phyloP scores from a whole-genome alignment of 371 early-diverging fungal species.

The Mortierella sp. region DNA sequence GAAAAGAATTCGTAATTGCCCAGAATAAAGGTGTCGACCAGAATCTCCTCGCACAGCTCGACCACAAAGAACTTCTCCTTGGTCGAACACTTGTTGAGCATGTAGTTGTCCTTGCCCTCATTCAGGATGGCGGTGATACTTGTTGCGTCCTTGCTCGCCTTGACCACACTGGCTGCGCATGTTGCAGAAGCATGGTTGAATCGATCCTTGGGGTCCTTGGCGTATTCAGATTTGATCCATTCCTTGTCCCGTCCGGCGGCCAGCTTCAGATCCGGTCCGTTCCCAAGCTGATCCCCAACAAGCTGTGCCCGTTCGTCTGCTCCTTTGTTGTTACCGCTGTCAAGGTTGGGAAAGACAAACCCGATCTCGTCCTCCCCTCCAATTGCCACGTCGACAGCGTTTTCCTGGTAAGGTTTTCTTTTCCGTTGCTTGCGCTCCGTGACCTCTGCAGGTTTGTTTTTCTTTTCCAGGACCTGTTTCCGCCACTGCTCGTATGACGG shows the following conservation, averaged over 20 bases:
- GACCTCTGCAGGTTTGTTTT: conserved; percentile 28
- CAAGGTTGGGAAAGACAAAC: conserved; percentile 48
- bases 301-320: conserved; percentile 35
- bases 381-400: conserved; percentile 45
- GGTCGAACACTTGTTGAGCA: conserved; percentile 91
- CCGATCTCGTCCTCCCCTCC: conserved; percentile 53
- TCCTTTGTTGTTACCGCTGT: conserved; percentile 22
- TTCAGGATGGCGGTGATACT: conserved; percentile 86
- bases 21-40: conserved; percentile 90
- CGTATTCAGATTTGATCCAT: conserved; percentile 55
- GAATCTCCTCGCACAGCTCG: conserved; percentile 94
- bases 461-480: conserved; percentile 53
- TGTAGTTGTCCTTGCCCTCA: conserved; percentile 93
- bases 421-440: conserved; percentile 47
- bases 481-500: conserved; percentile 58
- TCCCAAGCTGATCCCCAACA: conserved; percentile 36
- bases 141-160: conserved; percentile 87
- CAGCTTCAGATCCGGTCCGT: conserved; percentile 42
- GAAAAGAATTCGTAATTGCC: conserved; percentile 98
- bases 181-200: conserved; percentile 95
- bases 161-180: conserved; percentile 93
- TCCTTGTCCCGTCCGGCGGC: conserved; percentile 11
- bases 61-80: conserved; percentile 86
- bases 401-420: conserved; percentile 55
- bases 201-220: conserved; percentile 76